Base-by-base conservation (phyloP, 768 basidiomycete genomes). In the Leccinellum luteum region DNA sequence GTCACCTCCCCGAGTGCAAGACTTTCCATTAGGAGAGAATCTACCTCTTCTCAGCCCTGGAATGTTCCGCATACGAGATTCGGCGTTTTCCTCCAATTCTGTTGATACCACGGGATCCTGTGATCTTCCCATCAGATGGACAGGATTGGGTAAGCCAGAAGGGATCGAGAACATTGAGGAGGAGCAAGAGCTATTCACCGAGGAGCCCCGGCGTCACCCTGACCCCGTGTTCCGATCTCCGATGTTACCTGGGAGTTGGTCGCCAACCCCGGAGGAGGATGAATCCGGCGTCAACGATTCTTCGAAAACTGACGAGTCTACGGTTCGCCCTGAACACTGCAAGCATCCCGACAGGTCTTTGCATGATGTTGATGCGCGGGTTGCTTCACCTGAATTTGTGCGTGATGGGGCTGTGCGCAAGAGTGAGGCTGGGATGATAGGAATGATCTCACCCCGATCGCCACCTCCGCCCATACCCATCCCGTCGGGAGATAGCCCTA, bases 41-140 rank as follows among this genome's bases (percentile, higher is more conserved):
- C 62, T 60, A 62, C 68, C 55, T 5, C 79, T 88, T 32, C 79
- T 89, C 10, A 78, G 81, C 35, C 74, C 84, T 17, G 79, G 78
- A 21, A 79, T 80, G 28, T 89, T 88, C 55, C 74, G 72, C 56
- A 61, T 69, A 70, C 79, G 88, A 48, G 86, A 89, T 64, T 89
- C 89, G 28, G 80, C 78, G 6, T 79, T 86, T 62, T 86, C 86
- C 17, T 73, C 73, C 25, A 74, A 70, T 58, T 77, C 78, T 6
- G 71, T 71, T 41, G 76, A 69, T 50, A 81, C 74, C 50, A 80
- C 75, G 35, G 70, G 71, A 52, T 79, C 75, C 52, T 72, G 71
- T 15, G 81, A 87, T 31, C 74, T 83, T 43, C 83, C 85, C 3
- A 82, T 86, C 52, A 80, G 82, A 53, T 89, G 85, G 86, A 81